phyloP scores from a whole-genome alignment of 1,139 yeast genomes.

The Nakaseomyces uthaithaninus region DNA sequence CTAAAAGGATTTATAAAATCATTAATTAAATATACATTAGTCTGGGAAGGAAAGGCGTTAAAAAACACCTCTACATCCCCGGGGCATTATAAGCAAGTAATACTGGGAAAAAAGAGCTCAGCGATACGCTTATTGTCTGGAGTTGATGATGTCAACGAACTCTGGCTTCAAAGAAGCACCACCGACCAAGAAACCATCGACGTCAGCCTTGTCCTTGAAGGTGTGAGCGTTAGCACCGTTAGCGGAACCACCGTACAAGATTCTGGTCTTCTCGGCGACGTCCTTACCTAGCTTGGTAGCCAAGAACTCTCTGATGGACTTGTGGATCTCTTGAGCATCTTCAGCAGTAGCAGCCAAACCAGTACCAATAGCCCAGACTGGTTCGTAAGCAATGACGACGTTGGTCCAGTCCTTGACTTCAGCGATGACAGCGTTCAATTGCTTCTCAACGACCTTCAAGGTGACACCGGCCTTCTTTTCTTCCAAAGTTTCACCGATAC shows the following conservation, averaged over 20 bases:
- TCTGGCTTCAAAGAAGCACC: slow-evolving; percentile 99
- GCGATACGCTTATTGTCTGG: slow-evolving; percentile 54
- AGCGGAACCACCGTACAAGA: slow-evolving; percentile 98
- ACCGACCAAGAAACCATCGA: slow-evolving; percentile 98
- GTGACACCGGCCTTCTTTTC: slow-evolving; percentile 89
- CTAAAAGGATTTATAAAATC: slow-evolving; percentile 7
- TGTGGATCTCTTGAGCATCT: slow-evolving; percentile 94
- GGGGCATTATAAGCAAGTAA: slow-evolving; percentile 5
- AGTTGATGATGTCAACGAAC: slow-evolving; percentile 89
- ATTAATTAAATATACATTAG: slow-evolving; percentile 8
- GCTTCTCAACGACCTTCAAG: slow-evolving; percentile 78
- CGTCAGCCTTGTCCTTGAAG: slow-evolving; percentile 86
- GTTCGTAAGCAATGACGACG: slow-evolving; percentile 96
- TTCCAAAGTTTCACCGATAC: slow-evolving; percentile 95
- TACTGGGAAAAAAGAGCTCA: slow-evolving; percentile 3
- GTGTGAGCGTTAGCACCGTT: slow-evolving; percentile 88
- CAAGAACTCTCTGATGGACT: slow-evolving; percentile 77
- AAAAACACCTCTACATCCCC: background rate
- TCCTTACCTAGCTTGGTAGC: slow-evolving; percentile 66
- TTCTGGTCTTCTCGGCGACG: slow-evolving; percentile 72
- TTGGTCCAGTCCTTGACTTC: slow-evolving; percentile 84
- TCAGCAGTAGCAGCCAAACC: slow-evolving; percentile 98
- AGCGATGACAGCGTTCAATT: slow-evolving; percentile 81
- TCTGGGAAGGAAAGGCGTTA: background rate
- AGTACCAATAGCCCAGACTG: slow-evolving; percentile 99